Conservation (phyloP, 1,139 yeast genomes). For the Pichia terricola region DNA sequence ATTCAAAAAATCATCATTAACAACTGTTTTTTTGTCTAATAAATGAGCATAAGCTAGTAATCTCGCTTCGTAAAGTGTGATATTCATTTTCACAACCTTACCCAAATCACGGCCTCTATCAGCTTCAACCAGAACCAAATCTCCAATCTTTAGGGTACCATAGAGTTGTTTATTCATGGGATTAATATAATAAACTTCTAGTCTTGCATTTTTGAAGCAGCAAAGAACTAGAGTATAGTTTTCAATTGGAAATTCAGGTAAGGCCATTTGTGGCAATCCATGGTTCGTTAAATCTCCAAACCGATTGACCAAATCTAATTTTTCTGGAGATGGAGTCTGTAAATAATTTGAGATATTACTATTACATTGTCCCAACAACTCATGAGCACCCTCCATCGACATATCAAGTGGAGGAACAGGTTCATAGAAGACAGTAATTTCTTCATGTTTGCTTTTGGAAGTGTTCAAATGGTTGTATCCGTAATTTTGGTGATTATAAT, state of each 20-base stretch:
- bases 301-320: conserved; percentile 16
- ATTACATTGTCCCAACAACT: not conserved
- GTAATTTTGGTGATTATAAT: not conserved
- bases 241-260: conserved; percentile 15
- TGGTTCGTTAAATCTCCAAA: conserved; percentile 15
- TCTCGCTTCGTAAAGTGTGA: conserved; percentile 54
- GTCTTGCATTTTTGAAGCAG: conserved; percentile 77
- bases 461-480: not conserved
- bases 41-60: conserved; percentile 44
- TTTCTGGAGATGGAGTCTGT: conserved; percentile 17
- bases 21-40: conserved; percentile 50
- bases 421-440: not conserved
- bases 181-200: conserved; percentile 68
- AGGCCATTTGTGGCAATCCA: conserved; percentile 24
- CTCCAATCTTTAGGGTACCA: conserved; percentile 51
- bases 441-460: conserved; percentile 1
- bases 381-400: not conserved
- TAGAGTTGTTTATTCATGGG: conserved; percentile 29
- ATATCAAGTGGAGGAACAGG: not conserved
- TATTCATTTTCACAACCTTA: conserved; percentile 55
- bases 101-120: conserved; percentile 93
- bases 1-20: conserved; percentile 23
- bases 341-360: conserved; percentile 13
- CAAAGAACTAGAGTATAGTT: conserved; percentile 48
- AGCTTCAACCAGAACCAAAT: conserved; percentile 92